A percentile compares a stretch with the other conserved stretches of the same genome.
phyloP scores from a whole-genome alignment of 2,329 filamentous ascomycete species.

The Verticillium klebahnii region DNA sequence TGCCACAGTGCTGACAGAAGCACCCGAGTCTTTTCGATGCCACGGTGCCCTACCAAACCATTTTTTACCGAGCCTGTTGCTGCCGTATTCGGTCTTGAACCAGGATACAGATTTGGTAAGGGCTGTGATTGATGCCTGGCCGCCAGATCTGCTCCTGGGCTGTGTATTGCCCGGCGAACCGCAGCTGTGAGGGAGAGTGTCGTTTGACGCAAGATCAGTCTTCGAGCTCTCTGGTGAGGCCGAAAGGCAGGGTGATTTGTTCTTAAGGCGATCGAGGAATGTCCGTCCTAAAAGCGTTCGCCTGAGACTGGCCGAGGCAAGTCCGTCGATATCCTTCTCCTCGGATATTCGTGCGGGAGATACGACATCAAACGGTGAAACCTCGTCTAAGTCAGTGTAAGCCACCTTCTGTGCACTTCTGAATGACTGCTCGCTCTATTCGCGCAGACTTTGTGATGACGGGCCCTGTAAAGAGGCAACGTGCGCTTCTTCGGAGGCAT shows the following conservation, averaged over 20 bases:
- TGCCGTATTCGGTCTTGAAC: constrained; percentile 26
- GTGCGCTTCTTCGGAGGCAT: constrained; percentile 41
- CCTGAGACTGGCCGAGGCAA: neutral
- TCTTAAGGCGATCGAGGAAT: neutral
- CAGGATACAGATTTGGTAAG: constrained; percentile 2
- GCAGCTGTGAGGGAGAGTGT: neutral
- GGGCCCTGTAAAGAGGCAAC: constrained; percentile 40
- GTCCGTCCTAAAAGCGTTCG: neutral
- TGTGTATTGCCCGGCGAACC: neutral
- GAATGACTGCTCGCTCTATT: neutral
- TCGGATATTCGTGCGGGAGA: neutral
- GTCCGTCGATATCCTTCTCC: neutral
- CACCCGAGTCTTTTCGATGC: constrained; percentile 31
- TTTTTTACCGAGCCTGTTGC: constrained; percentile 24
- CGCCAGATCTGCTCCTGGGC: neutral
- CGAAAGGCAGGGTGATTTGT: neutral
- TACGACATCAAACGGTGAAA: neutral
- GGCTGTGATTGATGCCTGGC: neutral
- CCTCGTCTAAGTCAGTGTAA: neutral
- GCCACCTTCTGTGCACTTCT: neutral
- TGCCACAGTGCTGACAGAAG: constrained; percentile 31
- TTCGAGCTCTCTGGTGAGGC: neutral
- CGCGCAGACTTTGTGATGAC: neutral
- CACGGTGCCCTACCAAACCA: constrained; percentile 37
- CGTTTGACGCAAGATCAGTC: neutral